phyloP scores from a whole-genome alignment of 2,329 filamentous ascomycete genomes.

The Huntiella bhutanensis region DNA sequence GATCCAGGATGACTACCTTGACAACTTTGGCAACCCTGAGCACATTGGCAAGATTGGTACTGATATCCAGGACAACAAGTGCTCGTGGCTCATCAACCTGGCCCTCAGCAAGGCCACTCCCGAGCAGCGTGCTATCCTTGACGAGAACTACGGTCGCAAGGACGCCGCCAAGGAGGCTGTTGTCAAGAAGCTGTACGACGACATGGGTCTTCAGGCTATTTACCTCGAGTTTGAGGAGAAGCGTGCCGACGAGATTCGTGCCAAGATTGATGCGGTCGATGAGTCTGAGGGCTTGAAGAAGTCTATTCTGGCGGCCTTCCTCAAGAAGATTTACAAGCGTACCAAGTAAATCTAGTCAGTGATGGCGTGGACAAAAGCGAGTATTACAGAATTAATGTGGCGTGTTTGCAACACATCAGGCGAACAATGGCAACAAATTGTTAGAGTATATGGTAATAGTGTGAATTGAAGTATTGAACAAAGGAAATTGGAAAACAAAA shows the following conservation, averaged over 20 bases:
- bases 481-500: too few relatives aligned
- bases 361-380: not conserved
- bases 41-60: conserved; percentile 97
- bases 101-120: conserved; percentile 62
- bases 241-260: conserved; percentile 56
- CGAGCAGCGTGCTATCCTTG: conserved; percentile 72
- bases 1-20: conserved; percentile 95
- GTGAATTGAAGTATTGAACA: too few relatives aligned
- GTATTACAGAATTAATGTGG: not conserved
- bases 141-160: conserved; percentile 89
- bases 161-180: conserved; percentile 62
- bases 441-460: not conserved
- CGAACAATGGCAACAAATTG: not conserved
- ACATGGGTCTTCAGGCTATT: conserved; percentile 63
- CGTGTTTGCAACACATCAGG: not conserved
- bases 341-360: conserved; percentile 49
- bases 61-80: conserved; percentile 99
- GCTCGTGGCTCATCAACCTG: conserved; percentile 95
- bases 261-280: conserved; percentile 61
- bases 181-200: conserved; percentile 76
- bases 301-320: conserved; percentile 71
- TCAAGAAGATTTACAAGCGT: conserved; percentile 95
- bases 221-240: conserved; percentile 86
- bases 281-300: conserved; percentile 81
- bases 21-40: conserved; percentile 86